Evolutionary conservation across 2,329 filamentous ascomycete species (phyloP), one percentile per base, ranked within the genome.

Genomic region (Whalleya microplaca): DNA sequence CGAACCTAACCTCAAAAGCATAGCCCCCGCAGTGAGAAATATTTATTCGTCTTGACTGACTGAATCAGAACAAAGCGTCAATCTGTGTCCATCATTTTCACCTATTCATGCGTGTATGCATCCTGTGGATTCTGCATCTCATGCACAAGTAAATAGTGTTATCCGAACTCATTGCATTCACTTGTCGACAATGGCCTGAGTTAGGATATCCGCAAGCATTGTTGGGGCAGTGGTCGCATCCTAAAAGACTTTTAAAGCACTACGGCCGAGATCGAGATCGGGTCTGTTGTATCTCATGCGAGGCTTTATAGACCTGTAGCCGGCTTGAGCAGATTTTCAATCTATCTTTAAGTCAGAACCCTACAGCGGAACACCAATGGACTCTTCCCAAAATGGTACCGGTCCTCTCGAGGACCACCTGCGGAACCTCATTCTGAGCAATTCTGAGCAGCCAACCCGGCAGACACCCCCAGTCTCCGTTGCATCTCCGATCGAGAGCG

Each of bases 401-500:
- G 53, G 55, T 16, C 65, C 62, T 41, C 73, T 87, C 7, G 86
- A 89, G 66, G 77, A 82, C 48, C 83, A 80, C 51, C 72, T 89
- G 41, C 81, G 84, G 45, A 78, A 75, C 56, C 80, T 90, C 70
- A 87, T 87, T 27, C 75, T 89, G 48, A 79, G 75, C 59, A 84
- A 84, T 66, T 73, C 75, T 47, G 71, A 70, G 27, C 56, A 51
- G 32, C 41, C 21, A 23, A 18, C 51, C n/a, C 3, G 20, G 41
- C 51, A 48, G 7, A 42, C 45, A 21, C 43, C 56, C 55, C 67
- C 56, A 58, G 62, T 53, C 65, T 50, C 71, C 27, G 61, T 21
- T 52, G 2, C 41, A 14, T 32, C 55, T 53, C 29, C 48, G 55
- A 51, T 41, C 55, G 50, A 44, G 41, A 47, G 27, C 56, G 20